Conservation (phyloP, 257 asterid species). For the Solanum piurae region DNA sequence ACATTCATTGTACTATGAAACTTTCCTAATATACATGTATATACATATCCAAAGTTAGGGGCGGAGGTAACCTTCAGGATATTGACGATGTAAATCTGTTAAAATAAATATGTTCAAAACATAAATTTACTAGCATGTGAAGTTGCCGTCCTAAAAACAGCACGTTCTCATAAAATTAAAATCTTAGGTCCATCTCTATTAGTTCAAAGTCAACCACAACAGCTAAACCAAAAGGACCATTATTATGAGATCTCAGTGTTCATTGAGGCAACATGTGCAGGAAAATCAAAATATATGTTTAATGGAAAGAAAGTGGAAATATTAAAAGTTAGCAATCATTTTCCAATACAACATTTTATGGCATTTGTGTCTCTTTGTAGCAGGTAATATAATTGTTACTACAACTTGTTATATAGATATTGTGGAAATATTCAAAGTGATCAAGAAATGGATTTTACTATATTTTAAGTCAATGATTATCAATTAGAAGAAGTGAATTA, state of each 20-base stretch:
- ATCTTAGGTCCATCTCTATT: not conserved
- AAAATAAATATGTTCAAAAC: not conserved
- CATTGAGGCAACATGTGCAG: not conserved
- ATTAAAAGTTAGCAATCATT: not conserved
- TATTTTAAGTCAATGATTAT: not conserved
- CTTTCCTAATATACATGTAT: no score
- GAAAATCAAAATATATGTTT: not conserved
- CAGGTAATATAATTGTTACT: not conserved
- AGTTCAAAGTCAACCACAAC: not conserved
- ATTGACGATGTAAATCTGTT: not conserved
- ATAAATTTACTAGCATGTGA: not conserved
- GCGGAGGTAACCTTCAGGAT: no score
- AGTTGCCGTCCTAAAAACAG: not conserved
- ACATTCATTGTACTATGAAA: no score
- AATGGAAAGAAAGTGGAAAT: not conserved
- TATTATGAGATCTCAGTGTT: not conserved
- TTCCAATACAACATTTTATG: not conserved
- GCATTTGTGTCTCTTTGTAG: not conserved
- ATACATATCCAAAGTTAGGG: no score
- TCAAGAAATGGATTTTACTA: not conserved
- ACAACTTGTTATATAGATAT: not conserved
- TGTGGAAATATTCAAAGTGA: not conserved
- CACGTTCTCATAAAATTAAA: no score
- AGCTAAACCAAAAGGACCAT: not conserved
- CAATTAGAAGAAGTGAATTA: not conserved